Conservation (phyloP, 1,139 yeast species). For the Saccharomycopsis phalli region DNA sequence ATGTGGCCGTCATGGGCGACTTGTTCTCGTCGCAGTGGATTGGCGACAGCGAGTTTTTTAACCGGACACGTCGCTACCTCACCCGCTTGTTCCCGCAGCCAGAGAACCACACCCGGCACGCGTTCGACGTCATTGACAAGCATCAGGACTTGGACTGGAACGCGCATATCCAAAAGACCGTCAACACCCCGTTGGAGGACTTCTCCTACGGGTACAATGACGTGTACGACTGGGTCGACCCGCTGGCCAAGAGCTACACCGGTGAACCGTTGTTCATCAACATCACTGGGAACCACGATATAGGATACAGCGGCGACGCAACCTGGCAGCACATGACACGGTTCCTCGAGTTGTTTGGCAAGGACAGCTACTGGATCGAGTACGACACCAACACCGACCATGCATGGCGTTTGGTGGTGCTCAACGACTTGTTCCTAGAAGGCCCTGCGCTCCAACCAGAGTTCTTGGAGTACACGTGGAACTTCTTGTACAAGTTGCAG, state of each 20-base stretch:
- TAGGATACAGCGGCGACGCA: constrained; percentile 93
- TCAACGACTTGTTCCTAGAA: constrained; percentile 76
- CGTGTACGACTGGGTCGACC: constrained; percentile 57
- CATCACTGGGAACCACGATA: constrained; percentile 90
- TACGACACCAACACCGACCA: constrained; percentile 53
- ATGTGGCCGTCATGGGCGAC: constrained; percentile 88
- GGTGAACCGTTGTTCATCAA: constrained; percentile 59
- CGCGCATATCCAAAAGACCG: constrained; percentile 34
- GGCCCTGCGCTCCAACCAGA: constrained; percentile 82
- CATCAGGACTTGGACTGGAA: constrained; percentile 53
- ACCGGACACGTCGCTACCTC: constrained; percentile 65
- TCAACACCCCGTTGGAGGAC: constrained; percentile 33
- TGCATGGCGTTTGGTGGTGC: constrained; percentile 77
- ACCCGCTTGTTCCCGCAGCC: constrained; percentile 55
- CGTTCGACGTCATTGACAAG: constrained; percentile 36
- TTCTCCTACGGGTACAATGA: constrained; percentile 47
- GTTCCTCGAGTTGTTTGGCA: constrained; percentile 65
- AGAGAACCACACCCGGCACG: constrained; percentile 39
- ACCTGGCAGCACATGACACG: constrained; percentile 86
- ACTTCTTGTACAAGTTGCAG: constrained; percentile 52
- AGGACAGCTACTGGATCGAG: constrained; percentile 72
- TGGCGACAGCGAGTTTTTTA: constrained; percentile 71
- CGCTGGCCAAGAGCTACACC: constrained; percentile 26
- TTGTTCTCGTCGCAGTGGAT: constrained; percentile 96
- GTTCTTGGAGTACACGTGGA: constrained; percentile 59